Base-by-base conservation (phyloP, 2,329 filamentous ascomycete species). In the Dryadomyces quercivorus region DNA sequence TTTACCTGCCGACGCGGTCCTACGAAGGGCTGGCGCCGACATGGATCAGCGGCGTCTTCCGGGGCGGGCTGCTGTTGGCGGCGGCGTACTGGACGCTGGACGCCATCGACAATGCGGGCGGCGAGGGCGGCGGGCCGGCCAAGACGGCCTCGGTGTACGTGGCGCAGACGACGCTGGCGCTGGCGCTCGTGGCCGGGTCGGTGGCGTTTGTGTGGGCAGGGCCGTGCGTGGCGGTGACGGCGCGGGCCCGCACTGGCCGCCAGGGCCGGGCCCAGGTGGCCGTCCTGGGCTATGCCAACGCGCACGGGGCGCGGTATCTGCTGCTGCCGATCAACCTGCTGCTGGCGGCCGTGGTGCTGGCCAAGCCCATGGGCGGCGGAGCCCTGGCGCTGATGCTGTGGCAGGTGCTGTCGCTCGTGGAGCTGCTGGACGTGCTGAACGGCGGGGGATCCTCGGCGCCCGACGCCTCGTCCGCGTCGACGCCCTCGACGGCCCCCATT, bases 351-450 rank as follows among this genome's bases (percentile, higher is more conserved):
- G 80, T 89, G 53, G 76, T 96, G 8, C 77, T 97, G 26, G 86
- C 92, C 59, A 97, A 97, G 67, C 93, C 93, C 16, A 94, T 98
- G 88, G 93, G 93, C 52, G 84, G 84, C 56, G 91, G 89, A 51
- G 83, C 90, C 1, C 78, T 97, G 51, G 86, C 81, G 8, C 74
- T 97, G 51, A 82, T 93, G 68, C 73, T 90, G 57, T 92, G 91
- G 82, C 92, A 96, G 70, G 83, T 95, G 46, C 81, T 98, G 57
- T 89, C 88, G 12, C 78, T 86, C n/a, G 66, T 78, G 57, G 80
- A 86, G 65, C 73, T 85, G 59, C 66, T 84, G 49, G 80, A 86
- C 64, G 71, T 81, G 61, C 78, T 81, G 63, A 67, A 70, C 57
- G 67, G 85, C 43, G 81, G 40, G 20, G 54, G 26, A 18, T 42